Evolutionary conservation across 495 filamentous ascomycete genomes (phyloP).

Genomic region (Chlorociboria aeruginascens): DNA sequence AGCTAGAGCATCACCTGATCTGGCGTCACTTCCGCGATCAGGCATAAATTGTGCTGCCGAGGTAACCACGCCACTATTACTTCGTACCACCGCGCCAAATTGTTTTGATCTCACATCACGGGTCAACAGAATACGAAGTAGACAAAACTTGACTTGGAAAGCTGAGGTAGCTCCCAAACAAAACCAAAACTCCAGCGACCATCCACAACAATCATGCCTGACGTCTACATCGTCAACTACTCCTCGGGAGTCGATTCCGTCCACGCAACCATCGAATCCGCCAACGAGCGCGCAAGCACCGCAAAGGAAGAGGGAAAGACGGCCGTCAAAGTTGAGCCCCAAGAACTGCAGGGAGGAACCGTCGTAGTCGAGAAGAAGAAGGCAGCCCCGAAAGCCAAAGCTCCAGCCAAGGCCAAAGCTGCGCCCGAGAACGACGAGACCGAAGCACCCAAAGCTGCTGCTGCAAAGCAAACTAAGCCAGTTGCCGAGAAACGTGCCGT

Average conservation of each 20-base stretch:
- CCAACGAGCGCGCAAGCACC: not conserved
- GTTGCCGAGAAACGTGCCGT: not conserved
- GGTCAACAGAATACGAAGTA: no score
- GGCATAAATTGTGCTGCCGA: no score
- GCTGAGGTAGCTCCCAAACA: no score
- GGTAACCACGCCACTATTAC: no score
- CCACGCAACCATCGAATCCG: not conserved
- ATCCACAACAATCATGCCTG: conserved; percentile 10
- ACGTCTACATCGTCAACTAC: conserved; percentile 49
- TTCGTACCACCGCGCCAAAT: no score
- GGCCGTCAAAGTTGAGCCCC: not conserved
- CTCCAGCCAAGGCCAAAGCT: not conserved
- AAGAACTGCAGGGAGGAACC: not conserved
- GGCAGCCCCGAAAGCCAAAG: not conserved
- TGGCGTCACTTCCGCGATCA: no score
- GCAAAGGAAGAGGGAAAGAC: not conserved
- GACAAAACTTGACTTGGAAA: not conserved
- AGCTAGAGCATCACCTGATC: no score
- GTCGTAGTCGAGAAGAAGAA: not conserved
- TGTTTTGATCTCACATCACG: no score
- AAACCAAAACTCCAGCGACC: not conserved
- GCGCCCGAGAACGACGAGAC: not conserved
- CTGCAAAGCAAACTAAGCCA: conserved; percentile 1
- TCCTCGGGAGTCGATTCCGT: conserved; percentile 29
- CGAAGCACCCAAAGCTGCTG: not conserved